Conservation (phyloP, 2,329 filamentous ascomycete genomes). For the Pseudocercospora vitis region DNA sequence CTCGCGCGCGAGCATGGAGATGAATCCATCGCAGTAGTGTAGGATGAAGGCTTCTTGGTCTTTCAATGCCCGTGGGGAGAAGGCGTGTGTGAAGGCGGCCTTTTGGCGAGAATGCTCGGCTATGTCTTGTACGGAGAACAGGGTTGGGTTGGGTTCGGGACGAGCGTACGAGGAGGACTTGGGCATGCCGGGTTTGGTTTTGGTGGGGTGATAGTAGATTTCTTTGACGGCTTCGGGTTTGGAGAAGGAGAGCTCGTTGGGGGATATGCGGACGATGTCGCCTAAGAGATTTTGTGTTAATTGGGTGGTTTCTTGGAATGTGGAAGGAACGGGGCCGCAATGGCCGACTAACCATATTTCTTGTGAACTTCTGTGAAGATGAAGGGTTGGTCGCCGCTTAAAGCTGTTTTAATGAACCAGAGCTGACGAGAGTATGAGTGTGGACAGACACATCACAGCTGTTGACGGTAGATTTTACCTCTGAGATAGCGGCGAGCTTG, state of each 20-base stretch:
- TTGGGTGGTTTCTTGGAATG: neutral
- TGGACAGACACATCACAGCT: neutral
- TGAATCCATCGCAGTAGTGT: constrained; percentile 44
- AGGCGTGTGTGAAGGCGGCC: constrained; percentile 43
- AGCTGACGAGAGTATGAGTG: neutral
- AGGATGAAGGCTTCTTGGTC: constrained; percentile 44
- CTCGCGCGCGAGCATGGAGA: constrained; percentile 39
- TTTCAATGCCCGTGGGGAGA: constrained; percentile 42
- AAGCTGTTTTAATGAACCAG: constrained; percentile 1
- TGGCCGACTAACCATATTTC: constrained; percentile 35
- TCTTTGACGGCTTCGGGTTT: constrained; percentile 10
- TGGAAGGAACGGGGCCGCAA: neutral
- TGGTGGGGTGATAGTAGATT: constrained; percentile 11
- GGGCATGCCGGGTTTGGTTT: neutral
- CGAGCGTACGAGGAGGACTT: constrained; percentile 4
- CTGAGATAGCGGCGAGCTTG: neutral
- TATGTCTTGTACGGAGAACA: neutral
- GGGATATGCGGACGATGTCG: constrained; percentile 9
- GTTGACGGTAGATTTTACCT: neutral
- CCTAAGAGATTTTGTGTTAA: neutral
- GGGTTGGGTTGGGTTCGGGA: neutral
- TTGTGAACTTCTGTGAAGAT: constrained; percentile 34
- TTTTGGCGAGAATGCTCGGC: constrained; percentile 42
- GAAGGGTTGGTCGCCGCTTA: neutral
- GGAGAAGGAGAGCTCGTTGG: constrained; percentile 9